phyloP scores from a whole-genome alignment of 495 filamentous ascomycete genomes.

The Penicillium macrosclerotiorum region DNA sequence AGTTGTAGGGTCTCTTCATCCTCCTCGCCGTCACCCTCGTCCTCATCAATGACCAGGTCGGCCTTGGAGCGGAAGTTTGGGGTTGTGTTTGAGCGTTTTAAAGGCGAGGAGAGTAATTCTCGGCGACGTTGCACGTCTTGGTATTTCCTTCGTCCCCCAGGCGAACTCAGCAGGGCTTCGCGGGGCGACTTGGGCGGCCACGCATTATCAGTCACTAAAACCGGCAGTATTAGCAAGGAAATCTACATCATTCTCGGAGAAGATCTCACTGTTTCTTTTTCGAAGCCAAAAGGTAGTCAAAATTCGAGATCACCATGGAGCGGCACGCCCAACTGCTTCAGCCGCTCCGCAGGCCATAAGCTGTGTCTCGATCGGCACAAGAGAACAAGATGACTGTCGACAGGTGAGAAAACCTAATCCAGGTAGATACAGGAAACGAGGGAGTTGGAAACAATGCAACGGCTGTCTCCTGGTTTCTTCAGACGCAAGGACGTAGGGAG shows the following conservation, averaged over 20 bases:
- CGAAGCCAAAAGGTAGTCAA: constrained; percentile 1
- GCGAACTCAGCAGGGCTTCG: constrained; percentile 79
- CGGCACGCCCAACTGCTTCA: constrained; percentile 19
- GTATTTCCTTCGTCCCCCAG: constrained; percentile 69
- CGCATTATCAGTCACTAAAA: constrained; percentile 50
- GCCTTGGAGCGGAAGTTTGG: constrained; percentile 38
- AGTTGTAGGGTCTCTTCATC: constrained; percentile 89
- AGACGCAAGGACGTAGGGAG: constrained; percentile 7
- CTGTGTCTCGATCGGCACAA: not conserved
- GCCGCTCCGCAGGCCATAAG: constrained; percentile 17
- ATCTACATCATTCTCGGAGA: not conserved
- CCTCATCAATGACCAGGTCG: constrained; percentile 33
- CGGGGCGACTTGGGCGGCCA: constrained; percentile 90
- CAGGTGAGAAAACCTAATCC: not conserved
- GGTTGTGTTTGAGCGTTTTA: constrained; percentile 47
- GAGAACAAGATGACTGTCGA: not conserved
- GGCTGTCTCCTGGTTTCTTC: not conserved
- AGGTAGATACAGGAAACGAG: not conserved
- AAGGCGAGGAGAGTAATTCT: constrained; percentile 65
- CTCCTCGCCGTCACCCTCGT: constrained; percentile 52
- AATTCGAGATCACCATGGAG: constrained; percentile 8
- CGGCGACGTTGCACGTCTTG: constrained; percentile 61
- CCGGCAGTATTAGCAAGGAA: not conserved
- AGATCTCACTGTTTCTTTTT: constrained; percentile 2
- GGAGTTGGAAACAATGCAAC: not conserved